phyloP scores from a whole-genome alignment of 768 basidiomycete genomes.

The Porphyrellus cyaneotinctus region DNA sequence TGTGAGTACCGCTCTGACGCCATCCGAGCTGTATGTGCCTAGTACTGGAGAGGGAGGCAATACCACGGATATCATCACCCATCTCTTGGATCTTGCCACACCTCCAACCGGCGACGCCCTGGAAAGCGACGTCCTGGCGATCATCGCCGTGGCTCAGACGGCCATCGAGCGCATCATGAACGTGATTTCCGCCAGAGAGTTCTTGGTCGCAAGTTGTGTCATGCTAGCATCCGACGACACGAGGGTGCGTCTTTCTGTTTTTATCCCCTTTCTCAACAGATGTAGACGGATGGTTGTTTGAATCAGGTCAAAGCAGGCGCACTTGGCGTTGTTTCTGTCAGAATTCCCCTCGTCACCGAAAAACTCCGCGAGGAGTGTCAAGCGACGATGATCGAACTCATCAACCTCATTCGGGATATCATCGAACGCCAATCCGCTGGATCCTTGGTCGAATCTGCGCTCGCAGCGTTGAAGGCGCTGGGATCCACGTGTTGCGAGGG shows the following conservation, averaged over 20 bases:
- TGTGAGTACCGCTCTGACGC: constrained; percentile 49
- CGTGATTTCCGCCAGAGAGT: constrained; percentile 67
- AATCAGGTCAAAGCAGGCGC: constrained; percentile 61
- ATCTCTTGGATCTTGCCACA: constrained; percentile 47
- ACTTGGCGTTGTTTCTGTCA: constrained; percentile 63
- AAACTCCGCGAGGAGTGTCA: constrained; percentile 51
- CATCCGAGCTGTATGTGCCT: constrained; percentile 15
- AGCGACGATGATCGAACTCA: constrained; percentile 48
- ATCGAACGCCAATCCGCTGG: constrained; percentile 41
- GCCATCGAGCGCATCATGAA: constrained; percentile 53
- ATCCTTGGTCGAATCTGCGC: constrained; percentile 42
- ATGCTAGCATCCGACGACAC: constrained; percentile 54
- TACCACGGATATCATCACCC: constrained; percentile 42
- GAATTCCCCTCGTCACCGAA: constrained; percentile 57
- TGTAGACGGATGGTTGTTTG: background rate
- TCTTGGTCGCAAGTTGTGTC: constrained; percentile 51
- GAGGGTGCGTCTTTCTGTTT: constrained; percentile 38
- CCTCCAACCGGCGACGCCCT: constrained; percentile 27
- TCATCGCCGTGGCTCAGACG: constrained; percentile 44
- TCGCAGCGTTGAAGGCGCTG: constrained; percentile 58
- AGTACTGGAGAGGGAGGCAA: constrained; percentile 19
- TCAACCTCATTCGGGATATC: constrained; percentile 47
- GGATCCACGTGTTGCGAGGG: constrained; percentile 52
- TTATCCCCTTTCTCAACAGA: background rate
- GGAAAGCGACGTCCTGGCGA: constrained; percentile 40